Conservation (phyloP, 306 rosid species). For the Cucumis sativus region DNA sequence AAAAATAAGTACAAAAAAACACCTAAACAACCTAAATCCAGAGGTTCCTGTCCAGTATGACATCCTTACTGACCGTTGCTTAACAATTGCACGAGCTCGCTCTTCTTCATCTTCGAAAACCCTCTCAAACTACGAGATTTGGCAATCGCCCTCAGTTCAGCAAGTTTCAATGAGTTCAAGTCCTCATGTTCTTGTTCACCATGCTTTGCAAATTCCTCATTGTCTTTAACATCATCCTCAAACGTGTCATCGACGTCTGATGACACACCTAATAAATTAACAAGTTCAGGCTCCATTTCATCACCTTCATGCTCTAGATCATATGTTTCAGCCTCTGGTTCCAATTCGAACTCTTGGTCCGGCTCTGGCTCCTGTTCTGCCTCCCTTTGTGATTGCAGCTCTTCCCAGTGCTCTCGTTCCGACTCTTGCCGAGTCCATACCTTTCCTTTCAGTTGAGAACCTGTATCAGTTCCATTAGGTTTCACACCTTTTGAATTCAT, state of each 20-base stretch:
- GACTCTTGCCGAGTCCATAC: not conserved
- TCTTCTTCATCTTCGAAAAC: constrained; percentile 82
- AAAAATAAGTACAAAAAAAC: not conserved
- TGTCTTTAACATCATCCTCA: constrained; percentile 21
- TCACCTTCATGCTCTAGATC: constrained; percentile 26
- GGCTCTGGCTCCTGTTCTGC: constrained; percentile 2
- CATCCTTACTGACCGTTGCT: constrained; percentile 16
- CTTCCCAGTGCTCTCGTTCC: not conserved
- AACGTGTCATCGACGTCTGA: constrained; percentile 28
- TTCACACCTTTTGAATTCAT: constrained; percentile 22
- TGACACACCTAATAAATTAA: constrained; percentile 33
- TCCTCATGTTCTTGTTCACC: constrained; percentile 36
- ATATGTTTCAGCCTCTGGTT: constrained; percentile 18
- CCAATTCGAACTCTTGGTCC: constrained; percentile 11
- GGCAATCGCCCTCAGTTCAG: constrained; percentile 74
- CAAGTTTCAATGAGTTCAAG: constrained; percentile 49
- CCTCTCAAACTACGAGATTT: constrained; percentile 76
- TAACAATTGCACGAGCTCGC: constrained; percentile 57
- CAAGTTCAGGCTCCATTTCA: constrained; percentile 15
- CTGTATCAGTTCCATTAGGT: constrained; percentile 25
- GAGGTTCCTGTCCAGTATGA: not conserved
- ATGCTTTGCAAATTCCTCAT: constrained; percentile 16
- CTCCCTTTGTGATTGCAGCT: not conserved
- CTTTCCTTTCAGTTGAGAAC: constrained; percentile 12
- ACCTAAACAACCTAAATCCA: not conserved